phyloP scores from a whole-genome alignment of 2,329 filamentous ascomycete species.

The Ceratocystis albifundus region DNA sequence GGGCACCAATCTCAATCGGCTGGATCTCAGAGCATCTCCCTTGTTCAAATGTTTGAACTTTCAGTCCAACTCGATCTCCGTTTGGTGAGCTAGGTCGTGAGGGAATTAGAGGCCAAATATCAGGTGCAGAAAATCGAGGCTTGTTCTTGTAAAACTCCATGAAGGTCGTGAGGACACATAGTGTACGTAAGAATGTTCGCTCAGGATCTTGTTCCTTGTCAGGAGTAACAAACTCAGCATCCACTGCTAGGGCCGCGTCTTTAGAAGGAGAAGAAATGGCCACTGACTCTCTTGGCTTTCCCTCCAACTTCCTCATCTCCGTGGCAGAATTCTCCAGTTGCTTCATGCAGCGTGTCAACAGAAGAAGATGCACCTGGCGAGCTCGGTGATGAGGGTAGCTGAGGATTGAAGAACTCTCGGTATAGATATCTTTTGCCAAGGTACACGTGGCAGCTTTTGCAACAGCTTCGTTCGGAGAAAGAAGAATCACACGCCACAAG shows the following conservation, averaged over 20 bases:
- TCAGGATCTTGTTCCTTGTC: conserved; percentile 43
- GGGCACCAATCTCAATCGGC: conserved; percentile 52
- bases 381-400: conserved; percentile 40
- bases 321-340: conserved; percentile 55
- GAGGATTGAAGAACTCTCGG: conserved; percentile 44
- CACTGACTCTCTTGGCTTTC: not conserved
- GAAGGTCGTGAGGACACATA: conserved; percentile 57
- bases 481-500: conserved; percentile 73
- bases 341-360: conserved; percentile 62
- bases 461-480: conserved; percentile 52
- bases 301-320: conserved; percentile 31
- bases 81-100: conserved; percentile 41
- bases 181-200: conserved; percentile 54
- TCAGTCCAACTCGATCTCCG: conserved; percentile 55
- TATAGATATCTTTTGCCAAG: conserved; percentile 60
- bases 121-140: conserved; percentile 48
- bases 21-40: conserved; percentile 47
- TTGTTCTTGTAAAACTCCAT: conserved; percentile 52
- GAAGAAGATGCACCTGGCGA: conserved; percentile 50
- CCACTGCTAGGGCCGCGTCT: conserved; percentile 30
- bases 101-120: conserved; percentile 43
- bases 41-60: conserved; percentile 63
- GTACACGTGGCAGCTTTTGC: conserved; percentile 56
- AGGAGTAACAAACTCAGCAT: conserved; percentile 38
- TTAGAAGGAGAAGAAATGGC: conserved; percentile 37